Base-by-base conservation (phyloP, 2,329 filamentous ascomycete genomes). In the Alternaria atra region DNA sequence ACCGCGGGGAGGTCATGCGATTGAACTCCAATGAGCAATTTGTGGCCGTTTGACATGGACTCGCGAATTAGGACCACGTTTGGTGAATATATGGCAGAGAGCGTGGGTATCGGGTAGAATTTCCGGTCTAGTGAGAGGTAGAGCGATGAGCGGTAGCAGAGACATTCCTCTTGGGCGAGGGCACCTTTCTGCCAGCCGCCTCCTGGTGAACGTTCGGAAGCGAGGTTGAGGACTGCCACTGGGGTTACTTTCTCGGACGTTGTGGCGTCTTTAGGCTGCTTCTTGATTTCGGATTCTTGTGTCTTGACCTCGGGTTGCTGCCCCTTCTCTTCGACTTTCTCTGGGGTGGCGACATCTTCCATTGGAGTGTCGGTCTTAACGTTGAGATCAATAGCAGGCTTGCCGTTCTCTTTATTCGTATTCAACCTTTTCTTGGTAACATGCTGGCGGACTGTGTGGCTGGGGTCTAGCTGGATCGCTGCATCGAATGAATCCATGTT, bases 201-300 rank as follows among this genome's bases (percentile, higher is more conserved):
- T n/a, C 89, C 90, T 0, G 86, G 83, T 13, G 70, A 75, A 4
- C 75, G 67, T 47, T 85, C 82, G 52, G 86, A 90, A 15, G 89
- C 89, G 79, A 91, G 87, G 69, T 91, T 92, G 60, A 92, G 80
- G 25, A 91, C 83, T 32, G 84, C 85, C n/a, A 90, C 83, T 7
- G 80, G 80, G 20, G 44, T 39, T 30, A 50, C 37, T 44, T 20
- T 48, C 34, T 30, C 37, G n/a, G 30, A 13, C 17, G 6, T 2
- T 20, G 2, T 50, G 46, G 13, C 6, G 8, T 43, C 10, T 43
- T 20, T 23, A 13, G 40, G 10, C 20, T 43, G 40, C 20, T 23
- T 43, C 40, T 5, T 2, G 20, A 25, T 6, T 43, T 43, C 40
- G 20, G 40, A 6, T 20, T 43, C 40, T 25, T 43, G 40, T 43